phyloP scores from a whole-genome alignment of 2,329 filamentous ascomycete genomes.

The Calycina herbarum region DNA sequence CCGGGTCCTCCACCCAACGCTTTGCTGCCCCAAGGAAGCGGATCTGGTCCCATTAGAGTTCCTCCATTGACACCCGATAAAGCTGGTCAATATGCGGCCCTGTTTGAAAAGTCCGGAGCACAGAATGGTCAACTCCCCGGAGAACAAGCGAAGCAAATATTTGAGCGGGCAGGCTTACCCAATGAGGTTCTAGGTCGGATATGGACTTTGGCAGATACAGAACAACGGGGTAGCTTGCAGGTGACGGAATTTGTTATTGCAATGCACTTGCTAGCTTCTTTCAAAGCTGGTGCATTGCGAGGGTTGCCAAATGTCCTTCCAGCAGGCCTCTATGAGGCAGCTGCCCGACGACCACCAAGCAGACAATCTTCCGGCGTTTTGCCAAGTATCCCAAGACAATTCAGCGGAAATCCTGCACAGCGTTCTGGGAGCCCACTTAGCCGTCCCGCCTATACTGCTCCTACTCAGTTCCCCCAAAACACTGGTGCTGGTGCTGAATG shows the following conservation, averaged over 20 bases:
- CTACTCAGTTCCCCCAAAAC: slow-evolving; percentile 37
- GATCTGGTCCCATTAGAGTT: slow-evolving; percentile 74
- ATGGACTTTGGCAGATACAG: slow-evolving; percentile 92
- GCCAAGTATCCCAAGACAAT: slow-evolving; percentile 76
- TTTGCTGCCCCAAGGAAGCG: slow-evolving; percentile 58
- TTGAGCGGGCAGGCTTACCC: slow-evolving; percentile 86
- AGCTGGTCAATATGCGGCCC: slow-evolving; percentile 79
- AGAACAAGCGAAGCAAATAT: slow-evolving; percentile 88
- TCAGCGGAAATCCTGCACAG: slow-evolving; percentile 64
- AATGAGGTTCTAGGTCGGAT: slow-evolving; percentile 92
- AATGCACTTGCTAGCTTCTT: slow-evolving; percentile 93
- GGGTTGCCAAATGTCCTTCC: slow-evolving; percentile 79
- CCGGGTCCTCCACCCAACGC: slow-evolving; percentile 43
- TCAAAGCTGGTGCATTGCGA: slow-evolving; percentile 80
- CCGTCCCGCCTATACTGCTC: slow-evolving; percentile 47
- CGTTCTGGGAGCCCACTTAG: slow-evolving; percentile 60
- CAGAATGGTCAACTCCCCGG: slow-evolving; percentile 77
- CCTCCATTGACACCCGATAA: slow-evolving; percentile 87
- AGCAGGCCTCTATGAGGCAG: slow-evolving; percentile 85
- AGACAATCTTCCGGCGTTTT: slow-evolving; percentile 47
- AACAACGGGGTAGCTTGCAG: slow-evolving; percentile 84
- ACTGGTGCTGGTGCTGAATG: slow-evolving; percentile 61
- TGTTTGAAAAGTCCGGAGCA: slow-evolving; percentile 87
- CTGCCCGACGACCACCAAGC: slow-evolving; percentile 64
- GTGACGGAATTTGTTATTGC: slow-evolving; percentile 94